Evolutionary conservation across 495 filamentous ascomycete genomes (phyloP).

Genomic region (Penicillium paradoxum): DNA sequence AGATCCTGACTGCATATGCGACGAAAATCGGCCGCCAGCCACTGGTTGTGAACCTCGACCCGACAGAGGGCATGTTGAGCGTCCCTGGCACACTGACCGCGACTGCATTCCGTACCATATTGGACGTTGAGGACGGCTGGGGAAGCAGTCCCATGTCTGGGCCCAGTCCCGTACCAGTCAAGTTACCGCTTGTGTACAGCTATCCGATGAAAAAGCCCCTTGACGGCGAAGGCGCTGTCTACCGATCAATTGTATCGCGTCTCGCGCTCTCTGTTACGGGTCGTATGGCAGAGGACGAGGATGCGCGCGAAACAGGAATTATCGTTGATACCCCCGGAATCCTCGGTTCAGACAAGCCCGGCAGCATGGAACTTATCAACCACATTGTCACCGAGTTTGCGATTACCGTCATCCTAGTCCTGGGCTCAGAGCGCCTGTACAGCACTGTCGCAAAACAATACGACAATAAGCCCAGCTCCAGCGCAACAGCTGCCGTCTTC

Average conservation of each 20-base stretch:
- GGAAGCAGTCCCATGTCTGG: slow-evolving; percentile 87
- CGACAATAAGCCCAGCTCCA: slow-evolving; percentile 55
- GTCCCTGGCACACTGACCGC: slow-evolving; percentile 84
- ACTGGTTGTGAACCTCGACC: slow-evolving; percentile 80
- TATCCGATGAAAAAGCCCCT: slow-evolving; percentile 67
- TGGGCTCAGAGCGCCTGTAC: slow-evolving; percentile 79
- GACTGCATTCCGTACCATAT: slow-evolving; percentile 72
- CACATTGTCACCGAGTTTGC: slow-evolving; percentile 87
- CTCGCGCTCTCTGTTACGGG: slow-evolving; percentile 74
- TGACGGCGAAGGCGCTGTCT: slow-evolving; percentile 68
- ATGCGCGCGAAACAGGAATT: slow-evolving; percentile 65
- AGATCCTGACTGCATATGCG: slow-evolving; percentile 77
- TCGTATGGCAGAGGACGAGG: slow-evolving; percentile 72
- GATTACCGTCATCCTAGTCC: slow-evolving; percentile 72
- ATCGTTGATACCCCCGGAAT: slow-evolving; percentile 82
- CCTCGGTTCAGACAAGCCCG: slow-evolving; percentile 54
- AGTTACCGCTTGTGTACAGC: slow-evolving; percentile 88
- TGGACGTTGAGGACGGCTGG: slow-evolving; percentile 89
- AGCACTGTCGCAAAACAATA: slow-evolving; percentile 73
- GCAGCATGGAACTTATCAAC: slow-evolving; percentile 66
- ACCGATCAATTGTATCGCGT: slow-evolving; percentile 66
- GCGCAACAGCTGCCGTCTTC: slow-evolving; percentile 37
- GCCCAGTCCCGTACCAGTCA: slow-evolving; percentile 80
- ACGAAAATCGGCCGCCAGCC: slow-evolving; percentile 72
- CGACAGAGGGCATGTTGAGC: slow-evolving; percentile 76